phyloP scores from a whole-genome alignment of 2,329 filamentous ascomycete species.

The Neonectria faginata region DNA sequence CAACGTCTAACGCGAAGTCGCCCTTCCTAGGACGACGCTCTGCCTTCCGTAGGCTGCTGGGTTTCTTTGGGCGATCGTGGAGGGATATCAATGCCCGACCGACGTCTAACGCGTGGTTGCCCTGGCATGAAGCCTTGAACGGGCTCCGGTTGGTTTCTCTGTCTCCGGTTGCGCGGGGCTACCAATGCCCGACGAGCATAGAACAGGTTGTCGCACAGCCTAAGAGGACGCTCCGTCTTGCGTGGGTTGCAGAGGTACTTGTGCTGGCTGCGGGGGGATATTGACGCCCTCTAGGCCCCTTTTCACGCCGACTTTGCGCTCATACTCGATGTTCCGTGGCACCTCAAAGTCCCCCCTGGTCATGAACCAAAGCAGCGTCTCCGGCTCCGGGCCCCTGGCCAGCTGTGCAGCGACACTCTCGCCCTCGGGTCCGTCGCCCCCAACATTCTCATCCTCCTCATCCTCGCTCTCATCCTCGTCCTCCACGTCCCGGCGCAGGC shows the following conservation, averaged over 20 bases:
- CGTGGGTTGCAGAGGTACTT: not conserved
- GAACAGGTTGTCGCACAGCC: not conserved
- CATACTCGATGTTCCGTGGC: conserved; percentile 59
- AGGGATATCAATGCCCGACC: not conserved
- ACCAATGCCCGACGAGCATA: not conserved
- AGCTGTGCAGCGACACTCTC: conserved; percentile 44
- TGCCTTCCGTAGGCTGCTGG: not conserved
- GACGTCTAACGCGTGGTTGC: no score
- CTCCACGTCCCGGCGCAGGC: conserved; percentile 68
- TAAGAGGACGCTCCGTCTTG: conserved; percentile 33
- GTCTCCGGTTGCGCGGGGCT: not conserved
- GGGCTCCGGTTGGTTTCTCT: no score
- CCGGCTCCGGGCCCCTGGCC: conserved; percentile 56
- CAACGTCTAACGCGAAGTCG: not conserved
- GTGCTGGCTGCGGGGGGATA: conserved; percentile 44
- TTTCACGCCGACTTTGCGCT: conserved; percentile 50
- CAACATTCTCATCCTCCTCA: conserved; percentile 51
- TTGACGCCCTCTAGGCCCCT: conserved; percentile 52
- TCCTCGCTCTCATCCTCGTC: conserved; percentile 67
- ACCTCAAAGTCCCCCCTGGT: conserved; percentile 59
- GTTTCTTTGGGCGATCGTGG: not conserved
- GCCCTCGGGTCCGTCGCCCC: conserved; percentile 25
- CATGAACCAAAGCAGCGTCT: conserved; percentile 61
- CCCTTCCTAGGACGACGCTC: not conserved
- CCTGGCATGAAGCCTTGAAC: not conserved